Percentiles rank a stretch among this genome's conserved stretches.
These are phyloP conservation scores for Rhodamnia argentea DNA, from an alignment of 345 rosid species.

Conservation along the genomic window DNA sequence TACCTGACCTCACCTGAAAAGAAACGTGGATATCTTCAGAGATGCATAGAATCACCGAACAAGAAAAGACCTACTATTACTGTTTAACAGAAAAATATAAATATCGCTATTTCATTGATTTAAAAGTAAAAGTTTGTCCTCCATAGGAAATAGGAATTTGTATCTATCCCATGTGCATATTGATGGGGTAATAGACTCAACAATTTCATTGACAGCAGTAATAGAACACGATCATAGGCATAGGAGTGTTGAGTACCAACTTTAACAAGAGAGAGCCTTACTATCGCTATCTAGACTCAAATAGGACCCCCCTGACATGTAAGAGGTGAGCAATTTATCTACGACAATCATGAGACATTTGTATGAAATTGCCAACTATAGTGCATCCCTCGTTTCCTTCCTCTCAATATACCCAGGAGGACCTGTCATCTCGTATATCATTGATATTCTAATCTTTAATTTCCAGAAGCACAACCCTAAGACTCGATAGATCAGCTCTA, in stretches of 20 bases:
- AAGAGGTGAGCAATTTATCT: not conserved
- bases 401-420: not conserved
- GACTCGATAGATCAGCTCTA: not conserved
- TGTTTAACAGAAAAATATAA: not conserved
- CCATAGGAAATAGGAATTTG: not conserved
- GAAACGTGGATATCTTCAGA: not conserved
- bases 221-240: not conserved
- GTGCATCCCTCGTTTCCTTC: not conserved
- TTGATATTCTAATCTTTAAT: not conserved
- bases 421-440: not conserved
- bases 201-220: not conserved
- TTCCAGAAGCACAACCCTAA: not conserved
- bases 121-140: not conserved
- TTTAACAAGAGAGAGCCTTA: not conserved
- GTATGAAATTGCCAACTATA: not conserved
- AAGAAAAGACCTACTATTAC: not conserved
- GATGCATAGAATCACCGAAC: not conserved
- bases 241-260: not conserved
- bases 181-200: not conserved
- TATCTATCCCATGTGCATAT: not conserved
- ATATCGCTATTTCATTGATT: not conserved
- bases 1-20: conserved; percentile 10
- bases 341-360: not conserved
- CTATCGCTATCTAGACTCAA: not conserved
- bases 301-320: not conserved